phyloP scores from a whole-genome alignment of 768 basidiomycete species.

The Termitomyces sp. region DNA sequence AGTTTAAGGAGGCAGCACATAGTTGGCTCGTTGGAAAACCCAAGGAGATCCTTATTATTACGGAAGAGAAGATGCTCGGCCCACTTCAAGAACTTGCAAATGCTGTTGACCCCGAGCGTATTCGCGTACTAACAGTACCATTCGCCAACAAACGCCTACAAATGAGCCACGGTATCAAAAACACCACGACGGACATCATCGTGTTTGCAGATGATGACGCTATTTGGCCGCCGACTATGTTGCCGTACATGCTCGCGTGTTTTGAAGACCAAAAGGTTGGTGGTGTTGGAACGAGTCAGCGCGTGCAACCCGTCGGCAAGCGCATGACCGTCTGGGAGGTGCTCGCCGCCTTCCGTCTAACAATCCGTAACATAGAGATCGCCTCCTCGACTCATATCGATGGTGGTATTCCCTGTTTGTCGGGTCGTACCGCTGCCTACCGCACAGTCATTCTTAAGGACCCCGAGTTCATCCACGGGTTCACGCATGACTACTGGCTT shows the following conservation, averaged over 20 bases:
- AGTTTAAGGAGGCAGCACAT: slow-evolving; percentile 91
- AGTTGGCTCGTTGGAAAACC: slow-evolving; percentile 92
- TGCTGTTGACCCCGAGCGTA: slow-evolving; percentile 78
- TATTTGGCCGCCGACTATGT: slow-evolving; percentile 89
- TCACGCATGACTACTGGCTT: slow-evolving; percentile 92
- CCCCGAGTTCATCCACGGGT: slow-evolving; percentile 88
- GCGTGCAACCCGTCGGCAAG: slow-evolving; percentile 76
- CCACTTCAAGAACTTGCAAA: slow-evolving; percentile 88
- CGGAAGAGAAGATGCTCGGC: slow-evolving; percentile 86
- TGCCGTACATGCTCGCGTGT: slow-evolving; percentile 87
- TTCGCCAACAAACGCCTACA: slow-evolving; percentile 93
- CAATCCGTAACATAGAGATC: slow-evolving; percentile 94
- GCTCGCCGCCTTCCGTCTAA: slow-evolving; percentile 87
- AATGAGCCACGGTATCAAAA: slow-evolving; percentile 91
- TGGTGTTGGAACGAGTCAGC: slow-evolving; percentile 88
- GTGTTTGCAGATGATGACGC: slow-evolving; percentile 95
- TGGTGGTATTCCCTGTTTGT: slow-evolving; percentile 88
- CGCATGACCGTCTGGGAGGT: slow-evolving; percentile 94
- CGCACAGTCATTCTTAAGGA: slow-evolving; percentile 93
- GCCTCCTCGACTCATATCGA: slow-evolving; percentile 88
- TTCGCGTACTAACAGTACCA: slow-evolving; percentile 85
- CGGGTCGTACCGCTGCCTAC: slow-evolving; percentile 91
- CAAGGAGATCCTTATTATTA: slow-evolving; percentile 69
- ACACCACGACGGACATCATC: slow-evolving; percentile 89
- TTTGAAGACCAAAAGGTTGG: slow-evolving; percentile 95